phyloP scores from a whole-genome alignment of 2,329 filamentous ascomycete genomes.

The Alternaria viburni region DNA sequence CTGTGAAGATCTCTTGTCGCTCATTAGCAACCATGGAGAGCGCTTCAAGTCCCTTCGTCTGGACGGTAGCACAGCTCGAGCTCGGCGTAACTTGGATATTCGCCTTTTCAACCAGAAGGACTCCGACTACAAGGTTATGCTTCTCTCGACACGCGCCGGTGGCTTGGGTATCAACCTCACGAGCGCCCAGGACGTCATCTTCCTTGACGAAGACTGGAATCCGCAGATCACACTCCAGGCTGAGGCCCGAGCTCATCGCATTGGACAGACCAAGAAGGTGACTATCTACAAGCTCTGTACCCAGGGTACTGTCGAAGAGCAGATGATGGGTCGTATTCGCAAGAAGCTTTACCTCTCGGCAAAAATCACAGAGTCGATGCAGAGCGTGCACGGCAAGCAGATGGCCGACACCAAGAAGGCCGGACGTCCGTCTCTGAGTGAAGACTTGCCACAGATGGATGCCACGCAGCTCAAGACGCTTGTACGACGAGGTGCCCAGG shows the following conservation, averaged over 20 bases:
- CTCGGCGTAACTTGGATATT: constrained; percentile 59
- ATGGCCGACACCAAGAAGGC: constrained; percentile 23
- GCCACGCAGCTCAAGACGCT: constrained; percentile 61
- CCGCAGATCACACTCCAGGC: constrained; percentile 62
- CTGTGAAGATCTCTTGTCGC: constrained; percentile 58
- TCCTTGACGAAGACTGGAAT: constrained; percentile 64
- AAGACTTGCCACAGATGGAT: constrained; percentile 60
- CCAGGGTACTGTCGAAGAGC: constrained; percentile 64
- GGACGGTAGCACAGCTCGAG: constrained; percentile 58
- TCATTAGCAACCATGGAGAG: constrained; percentile 51
- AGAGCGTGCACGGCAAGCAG: constrained; percentile 56
- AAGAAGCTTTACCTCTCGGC: constrained; percentile 68
- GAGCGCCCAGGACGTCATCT: constrained; percentile 62
- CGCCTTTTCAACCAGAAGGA: constrained; percentile 58
- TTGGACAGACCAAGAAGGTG: constrained; percentile 61
- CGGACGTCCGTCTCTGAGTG: constrained; percentile 37
- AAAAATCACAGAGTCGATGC: constrained; percentile 66
- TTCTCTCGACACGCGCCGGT: constrained; percentile 63
- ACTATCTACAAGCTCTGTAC: constrained; percentile 64
- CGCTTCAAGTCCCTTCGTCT: constrained; percentile 57
- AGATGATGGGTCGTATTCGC: constrained; percentile 63
- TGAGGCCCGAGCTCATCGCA: constrained; percentile 61
- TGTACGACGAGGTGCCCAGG: constrained; percentile 61
- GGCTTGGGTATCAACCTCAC: constrained; percentile 63
- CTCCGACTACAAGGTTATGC: constrained; percentile 59